Percentiles rank a stretch among this genome's conserved stretches.
Evolutionary conservation across 1,284 basidiomycete genomes (phyloP).

Genomic region (Cryptococcus sp.): DNA sequence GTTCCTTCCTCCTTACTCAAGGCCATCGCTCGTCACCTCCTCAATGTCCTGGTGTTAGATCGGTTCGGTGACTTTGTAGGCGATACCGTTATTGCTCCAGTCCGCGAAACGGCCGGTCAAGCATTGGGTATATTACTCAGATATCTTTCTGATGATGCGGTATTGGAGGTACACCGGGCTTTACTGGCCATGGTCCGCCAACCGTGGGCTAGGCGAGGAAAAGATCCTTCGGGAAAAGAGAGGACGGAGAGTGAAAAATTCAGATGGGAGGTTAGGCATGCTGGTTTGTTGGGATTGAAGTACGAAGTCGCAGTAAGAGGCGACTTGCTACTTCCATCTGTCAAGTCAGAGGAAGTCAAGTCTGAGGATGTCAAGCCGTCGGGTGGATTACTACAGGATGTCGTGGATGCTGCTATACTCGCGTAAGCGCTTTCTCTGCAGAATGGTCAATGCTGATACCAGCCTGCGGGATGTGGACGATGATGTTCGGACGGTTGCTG

Average conservation of each 20-base stretch:
- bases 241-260: slow-evolving; percentile 51
- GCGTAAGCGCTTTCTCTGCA: slow-evolving; percentile 56
- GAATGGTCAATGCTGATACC: slow-evolving; percentile 9
- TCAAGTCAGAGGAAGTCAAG: slow-evolving; percentile 25
- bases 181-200: slow-evolving; percentile 93
- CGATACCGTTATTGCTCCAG: slow-evolving; percentile 93
- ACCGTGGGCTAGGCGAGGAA: slow-evolving; percentile 55
- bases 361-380: slow-evolving; percentile 32
- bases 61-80: slow-evolving; percentile 97
- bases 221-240: slow-evolving; percentile 45
- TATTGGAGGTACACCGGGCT: slow-evolving; percentile 73
- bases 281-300: slow-evolving; percentile 91
- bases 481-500: slow-evolving; percentile 94
- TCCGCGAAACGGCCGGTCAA: slow-evolving; percentile 93
- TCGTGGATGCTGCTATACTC: slow-evolving; percentile 80
- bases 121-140: slow-evolving; percentile 84
- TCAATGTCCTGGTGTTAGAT: slow-evolving; percentile 91
- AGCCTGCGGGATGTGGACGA: slow-evolving; percentile 90
- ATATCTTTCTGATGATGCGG: slow-evolving; percentile 73
- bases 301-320: slow-evolving; percentile 92
- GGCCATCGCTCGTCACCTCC: slow-evolving; percentile 72
- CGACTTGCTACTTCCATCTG: slow-evolving; percentile 63
- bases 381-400: slow-evolving; percentile 55
- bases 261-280: slow-evolving; percentile 96
- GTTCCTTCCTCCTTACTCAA: slow-evolving; percentile 57